Conservation (phyloP, 192 early-diverging fungal genomes). For the Bifiguratus adelaidae region DNA sequence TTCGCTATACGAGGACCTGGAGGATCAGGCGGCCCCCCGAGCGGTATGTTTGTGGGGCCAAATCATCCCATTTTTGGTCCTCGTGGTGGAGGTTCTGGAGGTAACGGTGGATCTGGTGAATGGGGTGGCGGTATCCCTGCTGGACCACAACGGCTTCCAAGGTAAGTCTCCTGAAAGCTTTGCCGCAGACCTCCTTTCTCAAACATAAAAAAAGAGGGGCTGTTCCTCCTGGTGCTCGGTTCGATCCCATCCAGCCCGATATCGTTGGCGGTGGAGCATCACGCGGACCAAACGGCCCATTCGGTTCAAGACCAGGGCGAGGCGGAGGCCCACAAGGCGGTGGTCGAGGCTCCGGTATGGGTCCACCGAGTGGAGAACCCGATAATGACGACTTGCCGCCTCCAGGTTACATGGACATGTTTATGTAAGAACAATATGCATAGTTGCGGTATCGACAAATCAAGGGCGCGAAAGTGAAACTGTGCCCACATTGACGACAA, state of each 20-base stretch:
- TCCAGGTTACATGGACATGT: slow-evolving; percentile 48
- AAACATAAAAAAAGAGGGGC: slow-evolving; percentile 30
- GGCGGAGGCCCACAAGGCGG: slow-evolving; percentile 24
- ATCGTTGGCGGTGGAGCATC: too few relatives aligned
- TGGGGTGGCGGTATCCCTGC: slow-evolving; percentile 35
- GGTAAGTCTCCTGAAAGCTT: slow-evolving; percentile 3
- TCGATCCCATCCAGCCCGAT: slow-evolving; percentile 95
- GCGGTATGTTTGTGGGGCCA: slow-evolving; percentile 83
- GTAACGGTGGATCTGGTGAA: slow-evolving; percentile 11
- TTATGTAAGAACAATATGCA: slow-evolving; percentile 31
- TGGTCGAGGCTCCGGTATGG: slow-evolving; percentile 14
- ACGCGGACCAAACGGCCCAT: too few relatives aligned
- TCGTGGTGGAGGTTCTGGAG: slow-evolving; percentile 24
- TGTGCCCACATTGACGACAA: too few relatives aligned
- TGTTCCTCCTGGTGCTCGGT: slow-evolving; percentile 80
- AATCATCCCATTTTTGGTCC: slow-evolving; percentile 81
- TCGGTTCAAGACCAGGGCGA: slow-evolving; percentile 36
- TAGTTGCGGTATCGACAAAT: too few relatives aligned
- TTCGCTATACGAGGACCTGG: not conserved
- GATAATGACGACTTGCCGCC: slow-evolving; percentile 69
- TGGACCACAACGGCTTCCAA: slow-evolving; percentile 49
- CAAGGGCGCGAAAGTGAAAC: too few relatives aligned
- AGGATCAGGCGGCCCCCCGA: slow-evolving; percentile 30
- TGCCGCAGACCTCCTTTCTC: not conserved
- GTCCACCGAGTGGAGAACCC: slow-evolving; percentile 43